Percentiles rank a stretch among this genome's conserved stretches.
phyloP scores from a whole-genome alignment of 306 rosid genomes.

The Lathyrus tuberosus region DNA sequence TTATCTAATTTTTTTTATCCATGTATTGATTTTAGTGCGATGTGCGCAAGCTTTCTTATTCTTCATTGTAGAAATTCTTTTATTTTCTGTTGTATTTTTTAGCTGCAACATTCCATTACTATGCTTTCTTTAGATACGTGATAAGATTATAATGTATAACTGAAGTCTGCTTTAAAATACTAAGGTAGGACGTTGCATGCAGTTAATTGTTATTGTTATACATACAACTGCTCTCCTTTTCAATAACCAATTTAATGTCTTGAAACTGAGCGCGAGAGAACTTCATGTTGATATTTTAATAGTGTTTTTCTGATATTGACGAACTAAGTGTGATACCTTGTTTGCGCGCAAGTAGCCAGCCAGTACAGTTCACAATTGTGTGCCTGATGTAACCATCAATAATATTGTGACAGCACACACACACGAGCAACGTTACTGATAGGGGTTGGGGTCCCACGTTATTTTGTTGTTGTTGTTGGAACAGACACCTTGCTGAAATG shows the following conservation, averaged over 20 bases:
- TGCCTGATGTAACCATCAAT: not conserved
- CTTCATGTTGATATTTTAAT: too few species aligned
- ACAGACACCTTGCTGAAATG: too few species aligned
- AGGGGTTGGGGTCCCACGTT: conserved; percentile 20
- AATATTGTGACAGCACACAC: conserved; percentile 36
- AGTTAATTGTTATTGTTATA: too few species aligned
- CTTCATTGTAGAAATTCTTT: not conserved
- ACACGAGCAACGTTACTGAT: conserved; percentile 35
- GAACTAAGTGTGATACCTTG: too few species aligned
- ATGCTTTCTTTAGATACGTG: conserved; percentile 10
- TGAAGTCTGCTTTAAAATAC: conserved; percentile 2
- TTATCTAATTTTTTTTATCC: conserved; percentile 5
- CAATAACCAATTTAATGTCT: too few species aligned
- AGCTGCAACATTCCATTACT: not conserved
- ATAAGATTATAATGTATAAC: not conserved
- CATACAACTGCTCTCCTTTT: too few species aligned
- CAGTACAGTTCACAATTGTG: not conserved
- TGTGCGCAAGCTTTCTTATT: not conserved
- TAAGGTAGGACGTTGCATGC: too few species aligned
- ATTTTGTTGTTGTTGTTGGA: too few species aligned
- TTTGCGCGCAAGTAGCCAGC: too few species aligned
- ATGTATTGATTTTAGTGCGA: conserved; percentile 25
- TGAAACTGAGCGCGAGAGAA: too few species aligned
- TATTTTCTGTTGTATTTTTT: not conserved
- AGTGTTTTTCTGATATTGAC: too few species aligned